Conservation (phyloP, 495 filamentous ascomycete genomes). For the Tuber melanosporum region DNA sequence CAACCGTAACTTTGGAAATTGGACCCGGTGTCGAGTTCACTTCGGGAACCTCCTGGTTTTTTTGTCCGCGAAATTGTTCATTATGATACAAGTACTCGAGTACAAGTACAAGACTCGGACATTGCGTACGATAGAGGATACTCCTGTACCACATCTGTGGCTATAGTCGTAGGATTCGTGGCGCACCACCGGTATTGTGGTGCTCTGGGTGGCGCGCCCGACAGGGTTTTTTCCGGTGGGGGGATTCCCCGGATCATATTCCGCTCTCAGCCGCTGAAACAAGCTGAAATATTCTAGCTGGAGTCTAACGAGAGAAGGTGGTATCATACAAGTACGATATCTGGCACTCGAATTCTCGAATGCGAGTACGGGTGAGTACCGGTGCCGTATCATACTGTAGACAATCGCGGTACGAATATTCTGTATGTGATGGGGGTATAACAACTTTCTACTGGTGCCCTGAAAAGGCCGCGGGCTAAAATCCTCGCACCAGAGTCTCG, state of each 20-base stretch:
- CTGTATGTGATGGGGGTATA: neutral
- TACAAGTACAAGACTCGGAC: neutral
- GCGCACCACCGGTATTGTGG: neutral
- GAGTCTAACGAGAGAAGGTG: neutral
- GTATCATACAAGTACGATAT: neutral
- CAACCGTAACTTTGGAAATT: neutral
- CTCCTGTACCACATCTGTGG: neutral
- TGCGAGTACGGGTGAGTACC: neutral
- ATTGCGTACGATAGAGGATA: neutral
- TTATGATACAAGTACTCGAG: neutral
- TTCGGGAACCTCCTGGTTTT: neutral
- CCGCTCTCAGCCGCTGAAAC: neutral
- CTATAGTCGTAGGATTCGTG: neutral
- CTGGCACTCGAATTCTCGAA: neutral
- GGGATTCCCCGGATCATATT: neutral
- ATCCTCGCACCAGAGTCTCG: neutral
- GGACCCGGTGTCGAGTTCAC: neutral
- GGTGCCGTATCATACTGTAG: neutral
- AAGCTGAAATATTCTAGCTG: neutral
- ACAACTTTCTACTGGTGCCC: conserved; percentile 4
- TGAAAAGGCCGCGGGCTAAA: neutral
- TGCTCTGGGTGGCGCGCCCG: neutral
- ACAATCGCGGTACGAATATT: neutral
- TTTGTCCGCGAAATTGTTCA: neutral
- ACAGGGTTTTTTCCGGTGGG: neutral